Evolutionary conservation across 805 yeast genomes (phyloP), one percentile per base, ranked within the genome.

Genomic region (Kregervanrija pseudodelftensis): DNA sequence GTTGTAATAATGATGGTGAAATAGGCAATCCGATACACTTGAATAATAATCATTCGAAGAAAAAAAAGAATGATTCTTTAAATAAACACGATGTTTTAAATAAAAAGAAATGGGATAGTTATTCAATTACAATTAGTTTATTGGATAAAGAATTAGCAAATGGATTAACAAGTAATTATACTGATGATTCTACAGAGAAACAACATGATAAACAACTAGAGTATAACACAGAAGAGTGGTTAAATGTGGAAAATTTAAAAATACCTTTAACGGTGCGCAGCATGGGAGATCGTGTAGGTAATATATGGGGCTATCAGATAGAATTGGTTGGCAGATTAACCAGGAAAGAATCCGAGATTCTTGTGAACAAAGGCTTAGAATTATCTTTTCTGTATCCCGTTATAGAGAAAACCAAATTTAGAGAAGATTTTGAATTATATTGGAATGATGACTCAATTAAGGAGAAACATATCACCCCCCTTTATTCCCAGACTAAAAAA

Each of bases 341-440:
- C 4, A 55, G 55, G 37, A 5, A 28, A 12, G 53, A 52, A 33
- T 55, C 59, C 8, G 61, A 54, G 48, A 45, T 48, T 9, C 54
- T 53, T 12, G 40, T 59, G 13, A 47, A 43, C 30, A 48, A 47
- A 30, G 61, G 57, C 3, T 49, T 52, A 31, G 46, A 47, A 28
- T 48, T 56, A 14, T 45, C 39, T 8, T 54, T 57, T 37, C 44
- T 61, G 12, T 56, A 71, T 45, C 53, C 82, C 74, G 60, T 82
- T 77, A 59, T 84, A 73, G 47, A 77, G 63, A 12, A 80, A 71
- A 42, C 82, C 70, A 44, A 85, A 63, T 58, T 85, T 73, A 30
- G 87, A 82, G 57, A 77, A 80, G 60, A 85, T 74, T 68, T 83
- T 75, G 56, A 74, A 56, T 37, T 48, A 11, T 61, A 58, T 42